These are phyloP conservation scores for Xylaria sp. DNA, from an alignment of 2,329 filamentous ascomycete genomes.

Conservation along the genomic window DNA sequence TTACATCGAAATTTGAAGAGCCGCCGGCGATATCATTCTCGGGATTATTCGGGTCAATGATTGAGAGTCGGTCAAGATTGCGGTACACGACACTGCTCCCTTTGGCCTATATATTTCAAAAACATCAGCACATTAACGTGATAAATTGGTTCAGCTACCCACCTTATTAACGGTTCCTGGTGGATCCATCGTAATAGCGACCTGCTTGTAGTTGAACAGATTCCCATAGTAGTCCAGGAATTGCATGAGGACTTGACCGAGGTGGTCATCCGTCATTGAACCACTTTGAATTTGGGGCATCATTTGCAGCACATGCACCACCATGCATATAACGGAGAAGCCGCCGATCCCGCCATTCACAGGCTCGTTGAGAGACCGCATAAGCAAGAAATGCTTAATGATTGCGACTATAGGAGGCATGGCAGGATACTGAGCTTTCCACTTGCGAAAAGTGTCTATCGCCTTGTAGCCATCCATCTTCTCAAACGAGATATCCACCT, in stretches of 20 bases:
- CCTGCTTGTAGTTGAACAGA: constrained; percentile 74
- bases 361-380: constrained; percentile 92
- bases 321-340: constrained; percentile 92
- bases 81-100: constrained; percentile 64
- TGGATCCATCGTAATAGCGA: constrained; percentile 80
- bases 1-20: constrained; percentile 74
- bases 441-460: constrained; percentile 80
- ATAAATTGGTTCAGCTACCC: constrained; percentile 11
- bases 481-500: constrained; percentile 95
- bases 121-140: constrained; percentile 34
- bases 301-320: constrained; percentile 87
- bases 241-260: constrained; percentile 84
- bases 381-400: constrained; percentile 91
- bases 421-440: constrained; percentile 82
- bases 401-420: constrained; percentile 89
- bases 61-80: constrained; percentile 77
- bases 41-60: constrained; percentile 89
- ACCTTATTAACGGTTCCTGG: constrained; percentile 80
- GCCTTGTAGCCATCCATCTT: constrained; percentile 85
- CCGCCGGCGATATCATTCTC: constrained; percentile 92
- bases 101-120: constrained; percentile 52
- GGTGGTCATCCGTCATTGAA: constrained; percentile 67
- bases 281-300: constrained; percentile 76
- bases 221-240: constrained; percentile 93
- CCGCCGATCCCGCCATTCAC: constrained; percentile 91